Conservation (phyloP, 2,329 filamentous ascomycete species). For the Tolypocladium capitatum region DNA sequence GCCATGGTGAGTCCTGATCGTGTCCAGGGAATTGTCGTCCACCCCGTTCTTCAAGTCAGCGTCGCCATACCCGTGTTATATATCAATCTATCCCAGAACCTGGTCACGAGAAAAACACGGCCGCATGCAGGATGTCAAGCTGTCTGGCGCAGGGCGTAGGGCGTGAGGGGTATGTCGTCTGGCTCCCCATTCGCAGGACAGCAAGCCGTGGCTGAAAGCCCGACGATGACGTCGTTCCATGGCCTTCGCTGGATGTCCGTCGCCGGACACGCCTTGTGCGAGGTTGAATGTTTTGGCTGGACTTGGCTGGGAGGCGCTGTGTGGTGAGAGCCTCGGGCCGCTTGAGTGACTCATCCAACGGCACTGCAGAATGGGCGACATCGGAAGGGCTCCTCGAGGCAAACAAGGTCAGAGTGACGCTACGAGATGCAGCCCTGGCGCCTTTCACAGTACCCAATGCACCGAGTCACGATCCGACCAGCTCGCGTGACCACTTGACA, state of each 20-base stretch:
- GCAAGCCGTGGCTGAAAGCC: neutral
- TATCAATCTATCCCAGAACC: no score
- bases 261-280: no score
- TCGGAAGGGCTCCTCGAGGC: no score
- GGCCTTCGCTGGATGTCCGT: neutral
- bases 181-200: no score
- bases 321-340: no score
- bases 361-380: no score
- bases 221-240: neutral
- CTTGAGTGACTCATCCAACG: no score
- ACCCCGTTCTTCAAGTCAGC: neutral
- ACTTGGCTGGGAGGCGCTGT: no score
- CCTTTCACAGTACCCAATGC: neutral
- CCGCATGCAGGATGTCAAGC: slow-evolving; percentile 2
- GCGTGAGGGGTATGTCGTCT: no score
- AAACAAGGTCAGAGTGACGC: no score
- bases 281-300: no score
- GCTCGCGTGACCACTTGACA: neutral
- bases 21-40: neutral
- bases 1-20: neutral
- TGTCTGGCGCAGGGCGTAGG: neutral
- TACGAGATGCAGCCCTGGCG: neutral
- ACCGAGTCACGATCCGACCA: neutral
- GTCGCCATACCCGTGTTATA: neutral
- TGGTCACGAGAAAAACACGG: no score